A percentile compares a stretch with the other conserved stretches of the same genome.
phyloP scores from a whole-genome alignment of 2,329 filamentous ascomycete species.

The Pestalotiopsis sp. region DNA sequence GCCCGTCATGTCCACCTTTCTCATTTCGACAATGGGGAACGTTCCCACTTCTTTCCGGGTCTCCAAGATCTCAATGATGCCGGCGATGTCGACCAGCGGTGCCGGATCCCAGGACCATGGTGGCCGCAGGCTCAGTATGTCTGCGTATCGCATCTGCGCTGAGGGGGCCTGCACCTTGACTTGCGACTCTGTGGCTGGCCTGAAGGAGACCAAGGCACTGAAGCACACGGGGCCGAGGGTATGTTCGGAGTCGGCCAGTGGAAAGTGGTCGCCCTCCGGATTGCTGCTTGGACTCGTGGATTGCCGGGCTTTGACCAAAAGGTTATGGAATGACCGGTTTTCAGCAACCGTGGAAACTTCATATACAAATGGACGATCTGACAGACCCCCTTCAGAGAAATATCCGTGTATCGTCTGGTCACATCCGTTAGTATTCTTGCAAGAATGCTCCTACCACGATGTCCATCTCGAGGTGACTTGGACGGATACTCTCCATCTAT shows the following conservation, averaged over 20 bases:
- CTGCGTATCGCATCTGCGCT: constrained; percentile 44
- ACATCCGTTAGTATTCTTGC: constrained; percentile 13
- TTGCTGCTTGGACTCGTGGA: constrained; percentile 41
- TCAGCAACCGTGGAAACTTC: constrained; percentile 46
- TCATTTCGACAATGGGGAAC: constrained; percentile 56
- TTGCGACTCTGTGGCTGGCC: constrained; percentile 40
- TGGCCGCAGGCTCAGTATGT: constrained; percentile 39
- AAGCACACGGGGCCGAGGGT: constrained; percentile 49
- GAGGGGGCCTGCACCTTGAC: constrained; percentile 42
- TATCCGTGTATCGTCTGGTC: constrained; percentile 57
- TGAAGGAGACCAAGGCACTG: constrained; percentile 56
- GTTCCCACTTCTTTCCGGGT: constrained; percentile 38
- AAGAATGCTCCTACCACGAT: neutral
- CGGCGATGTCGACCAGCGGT: constrained; percentile 49
- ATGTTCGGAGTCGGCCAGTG: constrained; percentile 39
- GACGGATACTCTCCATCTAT: constrained; percentile 6
- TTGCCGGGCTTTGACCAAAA: constrained; percentile 52
- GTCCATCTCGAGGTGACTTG: constrained; percentile 3
- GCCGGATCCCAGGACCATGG: constrained; percentile 47
- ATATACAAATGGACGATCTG: constrained; percentile 57
- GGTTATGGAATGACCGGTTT: constrained; percentile 51
- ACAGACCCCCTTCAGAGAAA: constrained; percentile 51
- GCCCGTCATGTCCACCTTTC: constrained; percentile 54
- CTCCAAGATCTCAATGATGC: constrained; percentile 38
- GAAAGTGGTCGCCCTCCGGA: constrained; percentile 37